A percentile compares a stretch with the other conserved stretches of the same genome.
Evolutionary conservation across 2,329 filamentous ascomycete genomes (phyloP).

Genomic region (Colletotrichum coccodes): DNA sequence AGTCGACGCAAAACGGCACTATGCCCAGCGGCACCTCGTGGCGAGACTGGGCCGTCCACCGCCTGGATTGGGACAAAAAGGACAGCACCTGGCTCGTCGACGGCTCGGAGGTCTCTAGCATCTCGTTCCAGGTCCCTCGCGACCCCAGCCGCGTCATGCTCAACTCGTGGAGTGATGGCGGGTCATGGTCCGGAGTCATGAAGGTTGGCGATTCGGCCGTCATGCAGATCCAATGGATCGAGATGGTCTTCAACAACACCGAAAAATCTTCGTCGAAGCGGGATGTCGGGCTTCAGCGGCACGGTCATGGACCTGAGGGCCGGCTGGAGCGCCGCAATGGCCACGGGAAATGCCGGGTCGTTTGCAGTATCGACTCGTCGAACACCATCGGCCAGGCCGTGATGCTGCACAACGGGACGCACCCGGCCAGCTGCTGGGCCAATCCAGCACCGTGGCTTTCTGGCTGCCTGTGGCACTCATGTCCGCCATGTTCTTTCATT

Average conservation of each 20-base stretch:
- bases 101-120: slow-evolving; percentile 59
- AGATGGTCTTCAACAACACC: slow-evolving; percentile 65
- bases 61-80: slow-evolving; percentile 68
- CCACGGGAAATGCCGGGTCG: slow-evolving; percentile 36
- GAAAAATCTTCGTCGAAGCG: slow-evolving; percentile 31
- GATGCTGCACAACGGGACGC: slow-evolving; percentile 39
- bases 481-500: slow-evolving; percentile 17
- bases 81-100: slow-evolving; percentile 67
- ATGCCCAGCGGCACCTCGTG: slow-evolving; percentile 55
- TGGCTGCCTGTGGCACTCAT: slow-evolving; percentile 31
- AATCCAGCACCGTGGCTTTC: slow-evolving; percentile 30
- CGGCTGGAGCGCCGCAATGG: slow-evolving; percentile 22
- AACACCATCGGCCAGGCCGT: slow-evolving; percentile 50
- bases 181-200: slow-evolving; percentile 70
- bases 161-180: slow-evolving; percentile 71
- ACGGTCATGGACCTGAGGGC: slow-evolving; percentile 12
- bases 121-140: slow-evolving; percentile 64
- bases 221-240: slow-evolving; percentile 71
- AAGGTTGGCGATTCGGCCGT: slow-evolving; percentile 57
- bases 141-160: slow-evolving; percentile 63
- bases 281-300: neutral
- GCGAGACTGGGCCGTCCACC: slow-evolving; percentile 67
- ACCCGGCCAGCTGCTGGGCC: slow-evolving; percentile 35
- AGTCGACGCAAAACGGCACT: slow-evolving; percentile 59
- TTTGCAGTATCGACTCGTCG: slow-evolving; percentile 49